These are phyloP conservation scores for Aspergillus sp. DNA, from an alignment of 2,329 filamentous ascomycete species.

Conservation along the genomic window DNA sequence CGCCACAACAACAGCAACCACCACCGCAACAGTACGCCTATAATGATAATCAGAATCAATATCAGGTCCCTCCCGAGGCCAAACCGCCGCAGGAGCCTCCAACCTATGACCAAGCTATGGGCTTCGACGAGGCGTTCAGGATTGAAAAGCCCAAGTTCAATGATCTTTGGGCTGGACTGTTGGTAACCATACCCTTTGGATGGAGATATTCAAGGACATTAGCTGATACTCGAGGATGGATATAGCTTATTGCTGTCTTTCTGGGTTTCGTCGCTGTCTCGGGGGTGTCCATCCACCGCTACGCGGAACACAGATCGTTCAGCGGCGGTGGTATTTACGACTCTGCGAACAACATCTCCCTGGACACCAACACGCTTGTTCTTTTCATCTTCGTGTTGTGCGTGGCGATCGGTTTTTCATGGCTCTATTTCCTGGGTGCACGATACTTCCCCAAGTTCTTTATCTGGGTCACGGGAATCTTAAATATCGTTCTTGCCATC, in stretches of 20 bases:
- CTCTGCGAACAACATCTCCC: conserved; percentile 55
- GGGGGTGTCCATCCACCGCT: conserved; percentile 66
- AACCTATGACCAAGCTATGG: conserved; percentile 28
- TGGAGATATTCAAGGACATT: no score
- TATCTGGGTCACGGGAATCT: conserved; percentile 84
- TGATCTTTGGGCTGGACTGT: conserved; percentile 77
- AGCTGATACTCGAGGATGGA: conserved; percentile 1
- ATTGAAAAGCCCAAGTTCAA: conserved; percentile 79
- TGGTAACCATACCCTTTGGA: conserved; percentile 46
- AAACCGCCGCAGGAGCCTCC: conserved; percentile 33
- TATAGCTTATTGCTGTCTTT: conserved; percentile 60
- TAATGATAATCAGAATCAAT: not conserved
- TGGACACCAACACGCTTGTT: conserved; percentile 77
- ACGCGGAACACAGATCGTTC: conserved; percentile 54
- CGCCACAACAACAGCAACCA: conserved; percentile 16
- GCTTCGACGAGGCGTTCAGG: conserved; percentile 75
- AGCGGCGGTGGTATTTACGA: conserved; percentile 68
- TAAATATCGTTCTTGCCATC: conserved; percentile 78
- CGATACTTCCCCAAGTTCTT: conserved; percentile 78
- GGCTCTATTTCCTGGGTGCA: conserved; percentile 66
- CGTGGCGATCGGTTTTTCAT: conserved; percentile 66
- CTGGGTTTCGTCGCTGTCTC: conserved; percentile 69
- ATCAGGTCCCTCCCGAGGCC: conserved; percentile 8
- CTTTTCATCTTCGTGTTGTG: conserved; percentile 72
- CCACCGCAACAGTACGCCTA: conserved; percentile 17